These are phyloP conservation scores for Lathyrus sativus DNA, from an alignment of 306 rosid species.

Conservation along the genomic window DNA sequence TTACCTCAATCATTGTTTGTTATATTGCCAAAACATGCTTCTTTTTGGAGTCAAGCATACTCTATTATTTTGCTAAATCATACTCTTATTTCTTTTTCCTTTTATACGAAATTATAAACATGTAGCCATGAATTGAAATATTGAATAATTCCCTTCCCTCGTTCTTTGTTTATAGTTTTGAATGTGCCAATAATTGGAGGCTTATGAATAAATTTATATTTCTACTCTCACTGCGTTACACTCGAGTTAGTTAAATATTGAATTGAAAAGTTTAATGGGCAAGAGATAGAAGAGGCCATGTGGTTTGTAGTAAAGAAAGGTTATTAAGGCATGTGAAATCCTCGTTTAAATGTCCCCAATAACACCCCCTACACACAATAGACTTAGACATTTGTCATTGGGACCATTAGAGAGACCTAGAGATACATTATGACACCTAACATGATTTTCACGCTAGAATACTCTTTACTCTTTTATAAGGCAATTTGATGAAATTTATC, in stretches of 20 bases:
- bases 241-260: slow-evolving; percentile 1
- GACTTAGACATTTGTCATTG: slow-evolving; percentile 27
- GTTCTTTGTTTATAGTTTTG: not conserved
- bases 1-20: slow-evolving; percentile 30
- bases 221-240: not conserved
- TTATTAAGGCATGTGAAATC: slow-evolving; percentile 76
- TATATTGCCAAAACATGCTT: slow-evolving; percentile 25
- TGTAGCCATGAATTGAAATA: slow-evolving; percentile 2
- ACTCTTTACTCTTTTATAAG: slow-evolving; percentile 47
- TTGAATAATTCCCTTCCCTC: not conserved
- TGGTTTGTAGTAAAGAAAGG: slow-evolving; percentile 70
- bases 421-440: slow-evolving; percentile 63
- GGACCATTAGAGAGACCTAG: slow-evolving; percentile 50
- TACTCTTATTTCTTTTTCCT: not conserved
- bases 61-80: not conserved
- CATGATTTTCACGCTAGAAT: slow-evolving; percentile 74
- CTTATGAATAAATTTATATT: not conserved
- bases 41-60: not conserved
- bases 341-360: slow-evolving; percentile 59
- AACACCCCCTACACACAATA: slow-evolving; percentile 34
- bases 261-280: slow-evolving; percentile 12
- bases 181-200: not conserved
- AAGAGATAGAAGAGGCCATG: slow-evolving; percentile 53
- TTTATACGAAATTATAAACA: not conserved
- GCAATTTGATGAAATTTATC: slow-evolving; percentile 46